phyloP scores from a whole-genome alignment of 805 yeast genomes.

The Osmozyma mogii region DNA sequence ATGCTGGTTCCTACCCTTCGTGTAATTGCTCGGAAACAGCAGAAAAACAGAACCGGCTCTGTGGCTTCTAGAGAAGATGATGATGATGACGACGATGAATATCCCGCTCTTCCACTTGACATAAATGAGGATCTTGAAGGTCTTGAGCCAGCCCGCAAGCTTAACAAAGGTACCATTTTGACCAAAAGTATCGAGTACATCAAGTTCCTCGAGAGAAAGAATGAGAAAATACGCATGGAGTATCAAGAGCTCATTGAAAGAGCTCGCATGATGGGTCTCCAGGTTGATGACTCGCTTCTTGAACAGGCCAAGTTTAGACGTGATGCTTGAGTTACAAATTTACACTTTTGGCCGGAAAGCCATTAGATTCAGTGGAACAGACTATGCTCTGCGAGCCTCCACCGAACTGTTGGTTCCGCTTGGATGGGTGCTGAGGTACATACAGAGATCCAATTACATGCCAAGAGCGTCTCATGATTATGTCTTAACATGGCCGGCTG shows the following conservation, averaged over 20 bases:
- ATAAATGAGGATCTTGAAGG: slow-evolving; percentile 65
- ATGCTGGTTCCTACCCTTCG: slow-evolving; percentile 32
- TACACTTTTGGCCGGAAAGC: too few species aligned
- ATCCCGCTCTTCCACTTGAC: too few species aligned
- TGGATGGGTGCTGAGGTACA: too few species aligned
- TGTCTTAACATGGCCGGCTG: too few species aligned
- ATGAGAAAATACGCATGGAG: slow-evolving; percentile 43
- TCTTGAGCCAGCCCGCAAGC: slow-evolving; percentile 62
- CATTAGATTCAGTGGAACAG: too few species aligned
- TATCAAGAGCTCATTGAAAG: slow-evolving; percentile 37
- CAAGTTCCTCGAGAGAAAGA: slow-evolving; percentile 58
- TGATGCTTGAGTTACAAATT: too few species aligned
- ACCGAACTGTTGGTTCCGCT: too few species aligned
- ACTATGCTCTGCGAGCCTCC: too few species aligned
- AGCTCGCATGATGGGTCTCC: slow-evolving; percentile 29
- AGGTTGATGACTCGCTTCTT: slow-evolving; percentile 5
- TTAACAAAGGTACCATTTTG: slow-evolving; percentile 71
- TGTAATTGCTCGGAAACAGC: slow-evolving; percentile 19
- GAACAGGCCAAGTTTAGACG: too few species aligned
- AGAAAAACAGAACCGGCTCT: too few species aligned
- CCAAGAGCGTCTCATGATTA: too few species aligned
- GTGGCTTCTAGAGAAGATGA: slow-evolving; percentile 3
- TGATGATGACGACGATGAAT: slow-evolving; percentile 6
- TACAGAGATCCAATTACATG: too few species aligned
- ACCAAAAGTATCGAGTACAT: slow-evolving; percentile 78